Percentiles rank a stretch among this genome's conserved stretches.
phyloP scores from a whole-genome alignment of 768 basidiomycete genomes.

The Fomitopsis serialis region DNA sequence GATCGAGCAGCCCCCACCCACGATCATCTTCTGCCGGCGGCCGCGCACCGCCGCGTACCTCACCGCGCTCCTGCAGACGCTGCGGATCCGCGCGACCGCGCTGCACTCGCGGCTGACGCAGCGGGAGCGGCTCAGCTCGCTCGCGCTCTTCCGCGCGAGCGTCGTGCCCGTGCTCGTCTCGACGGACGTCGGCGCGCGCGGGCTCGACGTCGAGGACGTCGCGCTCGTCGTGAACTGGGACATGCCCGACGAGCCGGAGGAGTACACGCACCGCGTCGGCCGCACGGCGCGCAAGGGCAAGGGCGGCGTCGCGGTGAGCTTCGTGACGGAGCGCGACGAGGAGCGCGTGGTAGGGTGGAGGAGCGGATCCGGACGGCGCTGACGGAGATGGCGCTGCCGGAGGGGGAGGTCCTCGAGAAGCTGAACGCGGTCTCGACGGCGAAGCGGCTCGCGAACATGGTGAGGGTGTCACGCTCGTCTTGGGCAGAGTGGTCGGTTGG shows the following conservation, averaged over 20 bases:
- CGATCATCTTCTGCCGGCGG: constrained; percentile 89
- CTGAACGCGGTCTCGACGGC: constrained; percentile 90
- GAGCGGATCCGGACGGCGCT: constrained; percentile 80
- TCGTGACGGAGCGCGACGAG: constrained; percentile 92
- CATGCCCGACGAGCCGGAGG: constrained; percentile 82
- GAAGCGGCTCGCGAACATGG: constrained; percentile 92
- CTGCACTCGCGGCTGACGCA: constrained; percentile 94
- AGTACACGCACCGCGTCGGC: constrained; percentile 95
- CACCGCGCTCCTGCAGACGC: constrained; percentile 67
- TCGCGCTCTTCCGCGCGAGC: constrained; percentile 81
- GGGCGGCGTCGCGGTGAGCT: constrained; percentile 87
- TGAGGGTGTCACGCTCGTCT: constrained; percentile 28
- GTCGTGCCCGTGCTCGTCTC: constrained; percentile 89
- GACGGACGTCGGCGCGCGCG: constrained; percentile 93
- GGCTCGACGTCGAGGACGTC: constrained; percentile 94
- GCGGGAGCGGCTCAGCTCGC: constrained; percentile 76
- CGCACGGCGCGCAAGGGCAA: constrained; percentile 87
- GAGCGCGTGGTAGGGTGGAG: constrained; percentile 79
- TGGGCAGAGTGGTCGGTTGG: neutral
- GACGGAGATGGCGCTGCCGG: constrained; percentile 68
- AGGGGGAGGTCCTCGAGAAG: constrained; percentile 76
- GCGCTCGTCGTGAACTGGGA: constrained; percentile 98
- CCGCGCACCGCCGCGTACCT: constrained; percentile 89
- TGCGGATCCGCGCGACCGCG: constrained; percentile 80
- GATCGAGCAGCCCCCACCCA: constrained; percentile 80